Base-by-base conservation (phyloP, 2,329 filamentous ascomycete genomes). In the Bipolaris sorokiniana region DNA sequence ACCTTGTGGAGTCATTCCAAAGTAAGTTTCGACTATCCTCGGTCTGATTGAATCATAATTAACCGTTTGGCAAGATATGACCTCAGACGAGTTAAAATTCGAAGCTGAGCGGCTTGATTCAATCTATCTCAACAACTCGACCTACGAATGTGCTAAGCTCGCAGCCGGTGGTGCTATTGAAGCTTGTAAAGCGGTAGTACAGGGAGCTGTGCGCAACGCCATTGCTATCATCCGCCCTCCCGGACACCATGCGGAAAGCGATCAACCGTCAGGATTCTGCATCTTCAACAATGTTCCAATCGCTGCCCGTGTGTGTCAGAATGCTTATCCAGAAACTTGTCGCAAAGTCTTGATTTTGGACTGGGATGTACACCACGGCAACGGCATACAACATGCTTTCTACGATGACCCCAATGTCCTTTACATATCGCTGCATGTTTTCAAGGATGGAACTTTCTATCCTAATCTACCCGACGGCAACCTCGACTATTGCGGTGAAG, bases 211-310 rank as follows among this genome's bases (percentile, higher is more conserved):
- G 50, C 97, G 96, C 76, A 99, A 99, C 70, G 92, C 91, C 0
- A 95, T 99, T 73, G 95, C 95, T 1, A 89, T 99, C 36, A 97
- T 99, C 68, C 87, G 95, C 13, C 95, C 95, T 1, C 95, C 95
- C 0, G 95, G 95, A 0, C 95, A 99, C 70, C 95, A 99, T 76
- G 95, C 95, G 1, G 95, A 99, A 73, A 88, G 87, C 56, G 85
- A 95, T 68, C 83, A 88, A 34, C 86, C 94, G 0, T 95, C 97
- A 84, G 95, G 95, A 0, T 99, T 99, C 72, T 99, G 95, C 75
- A 86, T 98, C 57, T 98, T 98, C 80, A 97, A 99, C 79, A 99
- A 99, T 70, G 95, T 98, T 3, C 92, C 91, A 18, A 90, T 99
- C 56, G 94, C 93, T 1, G 89, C 92, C n/a, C 89, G 87, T 58